Conservation (phyloP, 768 basidiomycete genomes). For the Macrolepiota dolichaula region DNA sequence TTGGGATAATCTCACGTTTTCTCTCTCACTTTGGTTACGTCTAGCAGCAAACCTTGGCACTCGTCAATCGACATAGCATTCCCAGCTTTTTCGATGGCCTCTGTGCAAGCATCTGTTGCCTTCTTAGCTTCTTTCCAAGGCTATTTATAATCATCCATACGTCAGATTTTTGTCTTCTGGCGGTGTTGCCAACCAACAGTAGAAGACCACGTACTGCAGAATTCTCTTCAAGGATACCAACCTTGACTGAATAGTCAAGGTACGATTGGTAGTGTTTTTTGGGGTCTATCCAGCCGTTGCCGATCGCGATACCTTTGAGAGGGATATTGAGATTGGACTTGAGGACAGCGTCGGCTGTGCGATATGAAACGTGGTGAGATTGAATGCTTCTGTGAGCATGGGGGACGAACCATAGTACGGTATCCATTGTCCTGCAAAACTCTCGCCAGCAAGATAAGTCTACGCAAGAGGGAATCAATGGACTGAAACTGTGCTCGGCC, state of each 20-base stretch:
- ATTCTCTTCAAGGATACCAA: slow-evolving; percentile 71
- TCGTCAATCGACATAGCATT: slow-evolving; percentile 52
- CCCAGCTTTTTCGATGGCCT: slow-evolving; percentile 37
- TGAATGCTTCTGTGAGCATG: background rate
- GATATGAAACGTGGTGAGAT: slow-evolving; percentile 6
- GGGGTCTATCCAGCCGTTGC: slow-evolving; percentile 98
- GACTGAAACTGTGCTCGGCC: background rate
- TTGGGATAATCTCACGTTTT: slow-evolving; percentile 29
- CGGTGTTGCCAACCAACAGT: slow-evolving; percentile 1
- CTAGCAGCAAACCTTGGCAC: slow-evolving; percentile 60
- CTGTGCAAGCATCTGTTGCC: slow-evolving; percentile 57
- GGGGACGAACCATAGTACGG: slow-evolving; percentile 78
- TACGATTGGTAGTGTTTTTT: slow-evolving; percentile 87
- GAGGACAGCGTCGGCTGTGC: slow-evolving; percentile 73
- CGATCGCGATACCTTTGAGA: slow-evolving; percentile 82
- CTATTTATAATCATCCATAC: slow-evolving; percentile 29
- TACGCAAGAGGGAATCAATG: slow-evolving; percentile 25
- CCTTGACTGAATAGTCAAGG: slow-evolving; percentile 79
- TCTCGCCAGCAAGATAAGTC: slow-evolving; percentile 97
- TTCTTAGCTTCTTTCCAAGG: slow-evolving; percentile 58
- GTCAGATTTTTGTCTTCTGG: background rate
- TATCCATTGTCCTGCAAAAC: slow-evolving; percentile 96
- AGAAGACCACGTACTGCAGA: slow-evolving; percentile 48
- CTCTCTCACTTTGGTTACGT: slow-evolving; percentile 37
- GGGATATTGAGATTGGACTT: slow-evolving; percentile 55